These are phyloP conservation scores for Erythrophleum fordii DNA, from an alignment of 306 rosid species.

Conservation along the genomic window DNA sequence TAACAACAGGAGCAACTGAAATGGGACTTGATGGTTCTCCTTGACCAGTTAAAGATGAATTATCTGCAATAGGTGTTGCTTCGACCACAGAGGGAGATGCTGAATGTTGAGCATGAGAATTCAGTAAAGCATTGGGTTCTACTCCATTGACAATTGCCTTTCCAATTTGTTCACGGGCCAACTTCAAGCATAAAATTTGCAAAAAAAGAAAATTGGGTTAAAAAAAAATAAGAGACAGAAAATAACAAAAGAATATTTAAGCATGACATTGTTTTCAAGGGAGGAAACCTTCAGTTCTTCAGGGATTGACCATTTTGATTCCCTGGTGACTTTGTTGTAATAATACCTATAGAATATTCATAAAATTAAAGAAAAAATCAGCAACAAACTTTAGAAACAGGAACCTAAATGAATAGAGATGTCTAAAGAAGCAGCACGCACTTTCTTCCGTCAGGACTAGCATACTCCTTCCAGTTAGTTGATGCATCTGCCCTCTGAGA, in stretches of 20 bases:
- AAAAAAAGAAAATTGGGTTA: slow-evolving; percentile 34
- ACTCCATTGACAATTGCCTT: slow-evolving; percentile 57
- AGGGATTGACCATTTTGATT: slow-evolving; percentile 91
- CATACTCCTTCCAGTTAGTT: slow-evolving; percentile 92
- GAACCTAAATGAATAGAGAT: slow-evolving; percentile 11
- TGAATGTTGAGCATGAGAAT: slow-evolving; percentile 54
- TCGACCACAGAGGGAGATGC: slow-evolving; percentile 52
- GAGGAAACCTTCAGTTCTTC: slow-evolving; percentile 81
- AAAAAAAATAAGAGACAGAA: slow-evolving; percentile 9
- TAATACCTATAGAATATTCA: slow-evolving; percentile 72
- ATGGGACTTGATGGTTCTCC: slow-evolving; percentile 68
- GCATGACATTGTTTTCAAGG: slow-evolving; percentile 15
- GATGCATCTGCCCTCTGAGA: slow-evolving; percentile 92
- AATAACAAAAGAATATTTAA: slow-evolving; percentile 17
- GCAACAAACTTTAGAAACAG: slow-evolving; percentile 27
- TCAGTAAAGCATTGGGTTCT: slow-evolving; percentile 37
- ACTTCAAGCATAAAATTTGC: slow-evolving; percentile 52
- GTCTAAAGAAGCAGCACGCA: slow-evolving; percentile 46
- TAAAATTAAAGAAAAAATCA: slow-evolving; percentile 26
- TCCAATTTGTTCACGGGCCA: slow-evolving; percentile 82
- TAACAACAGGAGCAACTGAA: slow-evolving; percentile 64
- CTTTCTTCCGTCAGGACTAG: slow-evolving; percentile 93
- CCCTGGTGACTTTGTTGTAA: slow-evolving; percentile 79
- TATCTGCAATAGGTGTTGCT: slow-evolving; percentile 54
- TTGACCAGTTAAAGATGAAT: slow-evolving; percentile 49